Evolutionary conservation across 2,329 filamentous ascomycete genomes (phyloP).

Genomic region (Drechslerella coelobrocha): DNA sequence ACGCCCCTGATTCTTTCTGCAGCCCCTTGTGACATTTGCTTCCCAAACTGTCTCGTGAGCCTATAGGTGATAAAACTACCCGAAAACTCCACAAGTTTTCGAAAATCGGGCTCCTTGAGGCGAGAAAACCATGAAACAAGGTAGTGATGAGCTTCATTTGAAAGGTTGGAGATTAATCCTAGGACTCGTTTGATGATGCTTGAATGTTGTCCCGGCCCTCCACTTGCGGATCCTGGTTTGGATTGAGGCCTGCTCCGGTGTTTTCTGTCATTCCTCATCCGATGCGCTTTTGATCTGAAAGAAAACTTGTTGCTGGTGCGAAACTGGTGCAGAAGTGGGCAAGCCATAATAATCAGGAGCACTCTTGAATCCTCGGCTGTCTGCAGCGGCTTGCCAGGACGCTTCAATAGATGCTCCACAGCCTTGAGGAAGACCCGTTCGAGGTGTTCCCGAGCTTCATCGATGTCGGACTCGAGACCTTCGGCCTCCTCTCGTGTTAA

Average conservation of each 20-base stretch:
- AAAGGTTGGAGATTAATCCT: conserved; percentile 77
- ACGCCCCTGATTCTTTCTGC: conserved; percentile 62
- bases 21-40: conserved; percentile 56
- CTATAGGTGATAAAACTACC: conserved; percentile 82
- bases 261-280: conserved; percentile 18
- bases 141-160: conserved; percentile 76
- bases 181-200: conserved; percentile 84
- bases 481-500: conserved; percentile 44
- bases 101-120: conserved; percentile 71
- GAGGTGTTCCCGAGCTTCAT: conserved; percentile 72
- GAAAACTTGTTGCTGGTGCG: conserved; percentile 40
- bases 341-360: conserved; percentile 77
- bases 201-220: conserved; percentile 72
- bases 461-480: conserved; percentile 58
- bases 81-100: conserved; percentile 76
- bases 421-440: conserved; percentile 76
- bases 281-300: conserved; percentile 23
- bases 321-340: conserved; percentile 73
- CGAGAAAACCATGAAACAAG: conserved; percentile 79
- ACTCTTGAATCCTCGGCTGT: conserved; percentile 76
- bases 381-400: conserved; percentile 73
- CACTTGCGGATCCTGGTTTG: conserved; percentile 52
- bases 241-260: conserved; percentile 55
- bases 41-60: conserved; percentile 72
- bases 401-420: conserved; percentile 78